Evolutionary conservation across 2,329 filamentous ascomycete genomes (phyloP).

Genomic region (Cladosporium sp.): DNA sequence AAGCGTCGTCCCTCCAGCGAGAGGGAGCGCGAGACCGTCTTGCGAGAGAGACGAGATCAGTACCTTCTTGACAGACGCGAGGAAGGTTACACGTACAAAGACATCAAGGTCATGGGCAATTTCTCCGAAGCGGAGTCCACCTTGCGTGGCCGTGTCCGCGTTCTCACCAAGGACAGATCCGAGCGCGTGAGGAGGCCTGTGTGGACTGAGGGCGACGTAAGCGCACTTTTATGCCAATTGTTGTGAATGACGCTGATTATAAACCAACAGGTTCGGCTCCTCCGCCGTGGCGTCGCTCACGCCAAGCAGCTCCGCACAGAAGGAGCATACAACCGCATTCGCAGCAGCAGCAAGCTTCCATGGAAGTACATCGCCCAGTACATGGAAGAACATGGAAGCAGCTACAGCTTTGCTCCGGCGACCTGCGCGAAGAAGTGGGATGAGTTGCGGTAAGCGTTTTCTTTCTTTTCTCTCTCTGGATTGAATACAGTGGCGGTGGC

Average conservation of each 20-base stretch:
- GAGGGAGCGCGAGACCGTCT: neutral
- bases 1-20: neutral
- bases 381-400: conserved; percentile 55
- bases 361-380: conserved; percentile 62
- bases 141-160: conserved; percentile 67
- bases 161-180: conserved; percentile 64
- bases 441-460: conserved; percentile 40
- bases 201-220: conserved; percentile 66
- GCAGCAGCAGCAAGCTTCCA: conserved; percentile 47
- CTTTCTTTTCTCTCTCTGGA: neutral
- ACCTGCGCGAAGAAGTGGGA: conserved; percentile 66
- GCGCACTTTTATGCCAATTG: neutral
- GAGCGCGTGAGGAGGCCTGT: conserved; percentile 66
- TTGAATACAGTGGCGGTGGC: neutral
- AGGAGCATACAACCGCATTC: conserved; percentile 13
- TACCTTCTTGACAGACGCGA: conserved; percentile 56
- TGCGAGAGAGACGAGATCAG: conserved; percentile 25
- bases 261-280: conserved; percentile 34
- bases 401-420: conserved; percentile 62
- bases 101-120: conserved; percentile 59
- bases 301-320: conserved; percentile 21
- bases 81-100: conserved; percentile 63
- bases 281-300: conserved; percentile 29
- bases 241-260: neutral
- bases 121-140: conserved; percentile 71